phyloP scores from a whole-genome alignment of 23 red algal genomes.

The Gracilaria gracilis region DNA sequence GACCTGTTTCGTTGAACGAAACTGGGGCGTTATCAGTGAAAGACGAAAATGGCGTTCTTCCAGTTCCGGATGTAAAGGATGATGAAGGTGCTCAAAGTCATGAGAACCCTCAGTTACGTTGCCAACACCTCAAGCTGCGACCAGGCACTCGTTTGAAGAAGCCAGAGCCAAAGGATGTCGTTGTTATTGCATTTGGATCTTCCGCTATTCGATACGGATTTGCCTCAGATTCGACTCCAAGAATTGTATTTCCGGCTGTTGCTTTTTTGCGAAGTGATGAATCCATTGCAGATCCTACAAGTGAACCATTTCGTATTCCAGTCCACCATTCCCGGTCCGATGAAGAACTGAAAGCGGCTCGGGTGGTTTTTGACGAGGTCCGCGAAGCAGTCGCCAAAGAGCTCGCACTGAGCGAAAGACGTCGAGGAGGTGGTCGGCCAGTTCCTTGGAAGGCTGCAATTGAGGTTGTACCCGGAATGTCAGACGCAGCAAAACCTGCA shows the following conservation, averaged over 20 bases:
- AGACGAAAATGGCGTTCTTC: not conserved
- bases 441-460: conserved; percentile 75
- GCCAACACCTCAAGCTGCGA: not conserved
- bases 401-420: conserved; percentile 45
- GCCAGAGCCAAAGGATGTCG: conserved; percentile 52
- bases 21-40: not conserved
- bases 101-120: not conserved
- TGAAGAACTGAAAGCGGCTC: not conserved
- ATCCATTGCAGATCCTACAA: conserved; percentile 11
- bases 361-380: conserved; percentile 48
- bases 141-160: conserved; percentile 17
- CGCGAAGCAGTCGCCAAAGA: conserved; percentile 48
- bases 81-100: not conserved
- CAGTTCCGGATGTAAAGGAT: not conserved
- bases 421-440: conserved; percentile 74
- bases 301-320: conserved; percentile 36
- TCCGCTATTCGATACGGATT: conserved; percentile 67
- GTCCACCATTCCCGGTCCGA: conserved; percentile 16
- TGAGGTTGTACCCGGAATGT: conserved; percentile 25
- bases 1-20: not conserved
- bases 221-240: conserved; percentile 51
- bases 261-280: conserved; percentile 24
- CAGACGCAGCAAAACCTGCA: not conserved
- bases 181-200: conserved; percentile 61
- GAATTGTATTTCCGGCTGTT: conserved; percentile 52